Evolutionary conservation across 345 rosid genomes (phyloP), one percentile per base, ranked within the genome.

Genomic region (Euphorbia peplus): DNA sequence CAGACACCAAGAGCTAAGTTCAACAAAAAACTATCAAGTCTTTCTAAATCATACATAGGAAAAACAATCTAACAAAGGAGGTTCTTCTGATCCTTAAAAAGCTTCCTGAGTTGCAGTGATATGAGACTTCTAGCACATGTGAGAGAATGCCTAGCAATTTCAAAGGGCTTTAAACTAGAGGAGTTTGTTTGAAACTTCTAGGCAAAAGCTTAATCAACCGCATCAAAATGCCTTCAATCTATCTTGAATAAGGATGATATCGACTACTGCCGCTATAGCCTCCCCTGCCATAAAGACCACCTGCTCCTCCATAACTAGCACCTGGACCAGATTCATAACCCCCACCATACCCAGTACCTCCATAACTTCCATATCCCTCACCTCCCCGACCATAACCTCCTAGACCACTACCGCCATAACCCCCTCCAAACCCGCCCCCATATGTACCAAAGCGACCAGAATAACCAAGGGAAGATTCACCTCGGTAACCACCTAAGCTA

Each of bases 251-350:
- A 59, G 99, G 99, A 85, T 95, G 97, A 79, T 88, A 95, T 42
- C 99, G 91, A 88, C 92, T 85, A 88, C 86, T 82, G 93, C 90
- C 83, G 84, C 88, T 87, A 87, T 89, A 90, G 83, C 98, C 85
- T 78, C 90, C 93, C 84, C 95, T 82, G 64, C 96, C 91, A 70
- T 88, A 88, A 41, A 86, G 76, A 46, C 88, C 92, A 82, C 92
- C 86, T 73, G 86, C 81, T 75, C 88, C 95, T 74, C 91, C 90
- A 76, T 85, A 91, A 83, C 91, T 80, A 72, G 93, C 70, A 68
- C 90, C 97, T 66, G 95, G 91, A 71, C 96, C 96, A 15, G 90
- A 79, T 52, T 88, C 97, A 80, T 75, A 92, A 60, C 86, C 88
- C 73, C 89, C 83, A 69, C 86, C 86, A 51, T 87, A 53, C 13